Evolutionary conservation across 805 yeast species (phyloP).

Genomic region (Scheffersomyces amazonensis): DNA sequence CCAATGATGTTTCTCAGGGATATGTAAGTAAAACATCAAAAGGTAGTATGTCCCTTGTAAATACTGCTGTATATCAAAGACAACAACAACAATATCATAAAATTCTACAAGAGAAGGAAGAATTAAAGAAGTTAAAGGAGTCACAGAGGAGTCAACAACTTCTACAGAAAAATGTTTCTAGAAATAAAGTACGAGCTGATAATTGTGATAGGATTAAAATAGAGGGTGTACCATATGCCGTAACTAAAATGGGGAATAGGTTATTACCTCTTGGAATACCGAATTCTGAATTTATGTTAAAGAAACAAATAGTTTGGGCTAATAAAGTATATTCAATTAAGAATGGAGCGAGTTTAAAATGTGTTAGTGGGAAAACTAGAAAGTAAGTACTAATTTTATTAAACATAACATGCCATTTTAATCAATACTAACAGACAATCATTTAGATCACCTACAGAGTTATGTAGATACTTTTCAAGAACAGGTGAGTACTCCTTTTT

Average conservation of each 20-base stretch:
- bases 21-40: constrained; percentile 26
- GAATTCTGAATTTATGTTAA: too few species aligned
- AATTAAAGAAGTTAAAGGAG: constrained; percentile 12
- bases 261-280: constrained; percentile 36
- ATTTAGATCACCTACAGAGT: constrained; percentile 7
- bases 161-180: constrained; percentile 17
- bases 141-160: constrained; percentile 5
- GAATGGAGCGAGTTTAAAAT: constrained; percentile 24
- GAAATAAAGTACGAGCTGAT: constrained; percentile 36
- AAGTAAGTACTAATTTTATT: constrained; percentile 1
- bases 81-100: constrained; percentile 5
- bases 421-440: constrained; percentile 6
- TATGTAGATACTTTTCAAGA: constrained; percentile 35
- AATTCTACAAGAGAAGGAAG: constrained; percentile 9
- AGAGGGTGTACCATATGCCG: constrained; percentile 43
- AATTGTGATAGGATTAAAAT: constrained; percentile 44
- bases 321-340: constrained; percentile 19
- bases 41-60: constrained; percentile 39
- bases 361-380: constrained; percentile 2
- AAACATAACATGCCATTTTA: neutral
- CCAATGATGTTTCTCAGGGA: constrained; percentile 8
- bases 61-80: constrained; percentile 23
- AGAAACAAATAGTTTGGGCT: constrained; percentile 39
- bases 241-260: constrained; percentile 35
- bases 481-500: constrained; percentile 27